These are phyloP conservation scores for Talaromyces thailandensis DNA, from an alignment of 495 filamentous ascomycete genomes.

Conservation along the genomic window DNA sequence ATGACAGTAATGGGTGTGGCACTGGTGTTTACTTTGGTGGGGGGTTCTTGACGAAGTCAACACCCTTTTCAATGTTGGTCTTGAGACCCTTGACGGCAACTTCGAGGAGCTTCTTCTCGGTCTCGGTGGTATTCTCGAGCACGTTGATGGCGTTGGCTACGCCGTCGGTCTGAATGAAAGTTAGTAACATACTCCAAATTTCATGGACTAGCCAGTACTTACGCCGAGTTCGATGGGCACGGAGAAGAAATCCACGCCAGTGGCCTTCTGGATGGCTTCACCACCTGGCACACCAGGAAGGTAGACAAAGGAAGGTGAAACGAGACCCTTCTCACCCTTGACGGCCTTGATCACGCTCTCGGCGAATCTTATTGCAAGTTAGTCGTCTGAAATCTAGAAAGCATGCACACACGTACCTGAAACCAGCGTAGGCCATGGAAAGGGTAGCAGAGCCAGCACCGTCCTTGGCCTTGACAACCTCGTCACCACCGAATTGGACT, in stretches of 20 bases:
- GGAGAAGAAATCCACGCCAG: constrained; percentile 89
- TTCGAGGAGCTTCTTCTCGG: constrained; percentile 82
- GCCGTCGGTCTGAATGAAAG: constrained; percentile 56
- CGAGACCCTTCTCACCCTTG: constrained; percentile 80
- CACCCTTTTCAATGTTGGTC: constrained; percentile 88
- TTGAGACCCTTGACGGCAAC: constrained; percentile 64
- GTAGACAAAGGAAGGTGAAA: constrained; percentile 93
- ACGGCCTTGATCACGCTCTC: constrained; percentile 85
- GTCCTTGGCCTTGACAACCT: constrained; percentile 97
- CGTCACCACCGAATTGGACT: constrained; percentile 96
- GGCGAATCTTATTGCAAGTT: constrained; percentile 56
- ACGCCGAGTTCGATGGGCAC: constrained; percentile 91
- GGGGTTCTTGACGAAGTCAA: constrained; percentile 81
- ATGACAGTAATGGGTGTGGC: neutral
- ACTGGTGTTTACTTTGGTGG: constrained; percentile 54
- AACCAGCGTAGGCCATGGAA: constrained; percentile 96
- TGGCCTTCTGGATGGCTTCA: constrained; percentile 69
- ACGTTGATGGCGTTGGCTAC: constrained; percentile 75
- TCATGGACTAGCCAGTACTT: constrained; percentile 31
- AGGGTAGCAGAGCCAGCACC: constrained; percentile 91
- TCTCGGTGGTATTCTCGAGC: constrained; percentile 58
- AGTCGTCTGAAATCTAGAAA: constrained; percentile 6
- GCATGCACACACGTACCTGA: constrained; percentile 46
- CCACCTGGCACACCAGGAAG: constrained; percentile 84
- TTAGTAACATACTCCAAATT: constrained; percentile 7